These are phyloP conservation scores for Nakaseomyces bracarensis DNA, from an alignment of 1,139 yeast species.

Conservation along the genomic window DNA sequence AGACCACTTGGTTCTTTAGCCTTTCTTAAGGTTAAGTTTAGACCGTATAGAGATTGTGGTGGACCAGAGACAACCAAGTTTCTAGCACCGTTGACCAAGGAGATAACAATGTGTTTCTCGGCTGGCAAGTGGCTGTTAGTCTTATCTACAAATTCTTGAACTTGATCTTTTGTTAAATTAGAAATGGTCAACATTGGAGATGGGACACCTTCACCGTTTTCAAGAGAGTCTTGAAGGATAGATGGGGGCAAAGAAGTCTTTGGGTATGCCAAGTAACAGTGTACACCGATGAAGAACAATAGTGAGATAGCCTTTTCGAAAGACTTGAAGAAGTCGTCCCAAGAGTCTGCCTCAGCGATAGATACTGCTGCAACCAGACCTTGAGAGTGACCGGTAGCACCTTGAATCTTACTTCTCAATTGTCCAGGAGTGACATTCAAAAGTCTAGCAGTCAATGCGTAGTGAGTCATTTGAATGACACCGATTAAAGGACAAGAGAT, in stretches of 20 bases:
- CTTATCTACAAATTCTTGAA: slow-evolving; percentile 67
- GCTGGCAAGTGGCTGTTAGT: slow-evolving; percentile 90
- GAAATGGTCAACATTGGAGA: slow-evolving; percentile 95
- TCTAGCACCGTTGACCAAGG: slow-evolving; percentile 91
- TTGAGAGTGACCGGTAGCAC: slow-evolving; percentile 97
- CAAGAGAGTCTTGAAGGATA: slow-evolving; percentile 84
- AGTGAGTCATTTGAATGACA: slow-evolving; percentile 89
- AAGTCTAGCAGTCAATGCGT: slow-evolving; percentile 76
- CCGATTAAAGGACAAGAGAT: slow-evolving; percentile 94
- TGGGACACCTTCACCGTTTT: slow-evolving; percentile 93
- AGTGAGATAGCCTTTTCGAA: slow-evolving; percentile 74
- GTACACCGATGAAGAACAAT: slow-evolving; percentile 86
- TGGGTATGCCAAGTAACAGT: slow-evolving; percentile 86
- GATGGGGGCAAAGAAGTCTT: slow-evolving; percentile 92
- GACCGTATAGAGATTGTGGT: slow-evolving; percentile 96
- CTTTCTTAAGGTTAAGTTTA: slow-evolving; percentile 83
- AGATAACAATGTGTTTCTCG: slow-evolving; percentile 83
- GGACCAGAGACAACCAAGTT: slow-evolving; percentile 96
- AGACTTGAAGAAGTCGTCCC: slow-evolving; percentile 72
- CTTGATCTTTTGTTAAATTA: slow-evolving; percentile 74
- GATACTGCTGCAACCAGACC: slow-evolving; percentile 94
- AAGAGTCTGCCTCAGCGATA: slow-evolving; percentile 72
- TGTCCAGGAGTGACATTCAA: slow-evolving; percentile 88
- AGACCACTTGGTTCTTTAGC: slow-evolving; percentile 91
- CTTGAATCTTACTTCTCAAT: slow-evolving; percentile 59